Evolutionary conservation across 2,329 filamentous ascomycete genomes (phyloP).

Genomic region (Stromatinia cepivora): DNA sequence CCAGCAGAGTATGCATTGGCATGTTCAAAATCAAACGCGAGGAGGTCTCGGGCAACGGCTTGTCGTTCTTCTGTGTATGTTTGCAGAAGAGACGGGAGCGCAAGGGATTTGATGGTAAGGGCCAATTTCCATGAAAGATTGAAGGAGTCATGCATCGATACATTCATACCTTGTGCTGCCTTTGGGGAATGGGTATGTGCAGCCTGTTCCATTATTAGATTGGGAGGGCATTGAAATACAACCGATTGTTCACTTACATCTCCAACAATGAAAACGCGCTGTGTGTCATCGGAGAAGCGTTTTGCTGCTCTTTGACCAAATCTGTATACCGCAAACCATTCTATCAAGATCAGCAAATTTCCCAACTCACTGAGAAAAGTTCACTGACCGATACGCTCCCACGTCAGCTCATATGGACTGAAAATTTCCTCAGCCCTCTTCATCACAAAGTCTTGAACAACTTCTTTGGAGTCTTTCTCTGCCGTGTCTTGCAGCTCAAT

Average conservation of each 20-base stretch:
- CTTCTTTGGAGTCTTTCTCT: constrained; percentile 43
- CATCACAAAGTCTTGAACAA: constrained; percentile 69
- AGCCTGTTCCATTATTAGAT: constrained; percentile 39
- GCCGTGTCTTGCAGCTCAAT: constrained; percentile 57
- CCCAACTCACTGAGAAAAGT: constrained; percentile 42
- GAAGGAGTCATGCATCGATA: constrained; percentile 59
- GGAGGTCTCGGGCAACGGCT: constrained; percentile 63
- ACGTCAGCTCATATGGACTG: constrained; percentile 56
- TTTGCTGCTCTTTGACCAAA: constrained; percentile 61
- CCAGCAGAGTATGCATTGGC: constrained; percentile 60
- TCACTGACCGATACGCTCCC: constrained; percentile 74
- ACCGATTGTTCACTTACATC: constrained; percentile 40
- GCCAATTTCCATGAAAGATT: constrained; percentile 62
- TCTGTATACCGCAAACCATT: constrained; percentile 60
- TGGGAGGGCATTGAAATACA: constrained; percentile 35
- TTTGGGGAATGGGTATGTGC: constrained; percentile 63
- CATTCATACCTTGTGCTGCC: constrained; percentile 62
- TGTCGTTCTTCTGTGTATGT: constrained; percentile 65
- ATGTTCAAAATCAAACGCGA: constrained; percentile 61
- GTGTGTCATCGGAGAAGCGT: constrained; percentile 50
- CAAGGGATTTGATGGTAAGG: constrained; percentile 53
- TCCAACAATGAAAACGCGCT: constrained; percentile 59
- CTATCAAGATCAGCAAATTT: constrained; percentile 60
- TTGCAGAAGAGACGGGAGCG: constrained; percentile 54
- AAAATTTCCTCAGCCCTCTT: constrained; percentile 62